These are phyloP conservation scores for Populus euphratica DNA, from an alignment of 345 rosid genomes.

Conservation along the genomic window DNA sequence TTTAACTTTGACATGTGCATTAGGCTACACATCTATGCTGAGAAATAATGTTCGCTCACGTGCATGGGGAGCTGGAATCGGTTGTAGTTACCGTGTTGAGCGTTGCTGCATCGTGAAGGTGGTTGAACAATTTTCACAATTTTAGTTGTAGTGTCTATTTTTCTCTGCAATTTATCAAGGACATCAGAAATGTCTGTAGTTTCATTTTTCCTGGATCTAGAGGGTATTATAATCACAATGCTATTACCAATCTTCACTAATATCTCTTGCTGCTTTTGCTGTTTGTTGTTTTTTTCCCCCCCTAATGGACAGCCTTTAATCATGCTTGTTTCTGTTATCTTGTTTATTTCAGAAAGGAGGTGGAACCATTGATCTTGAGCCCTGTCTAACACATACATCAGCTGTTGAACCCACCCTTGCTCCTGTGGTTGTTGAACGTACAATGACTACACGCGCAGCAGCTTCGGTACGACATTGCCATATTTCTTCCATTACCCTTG, in stretches of 20 bases:
- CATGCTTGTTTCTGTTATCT: background rate
- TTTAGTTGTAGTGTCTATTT: background rate
- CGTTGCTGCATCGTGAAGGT: constrained; percentile 99
- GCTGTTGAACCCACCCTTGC: constrained; percentile 98
- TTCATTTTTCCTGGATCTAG: background rate
- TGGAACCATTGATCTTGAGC: constrained; percentile 89
- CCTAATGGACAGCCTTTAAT: background rate
- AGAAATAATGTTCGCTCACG: constrained; percentile 99
- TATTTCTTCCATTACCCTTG: background rate
- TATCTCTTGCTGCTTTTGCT: background rate
- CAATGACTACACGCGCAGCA: constrained; percentile 99
- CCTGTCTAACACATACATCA: constrained; percentile 91
- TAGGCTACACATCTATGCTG: constrained; percentile 87
- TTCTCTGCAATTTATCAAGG: background rate
- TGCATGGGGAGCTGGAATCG: constrained; percentile 99
- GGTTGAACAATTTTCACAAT: constrained; percentile 15
- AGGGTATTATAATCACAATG: background rate
- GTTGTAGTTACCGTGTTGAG: constrained; percentile 92
- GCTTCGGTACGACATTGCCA: constrained; percentile 66
- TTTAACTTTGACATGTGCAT: constrained; percentile 8
- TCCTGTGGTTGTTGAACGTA: constrained; percentile 95
- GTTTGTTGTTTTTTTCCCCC: background rate
- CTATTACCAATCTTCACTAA: background rate
- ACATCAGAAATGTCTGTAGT: background rate
- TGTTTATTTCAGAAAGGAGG: constrained; percentile 83